Conservation (phyloP, 2,329 filamentous ascomycete genomes). For the Pyrenophora seminiperda region DNA sequence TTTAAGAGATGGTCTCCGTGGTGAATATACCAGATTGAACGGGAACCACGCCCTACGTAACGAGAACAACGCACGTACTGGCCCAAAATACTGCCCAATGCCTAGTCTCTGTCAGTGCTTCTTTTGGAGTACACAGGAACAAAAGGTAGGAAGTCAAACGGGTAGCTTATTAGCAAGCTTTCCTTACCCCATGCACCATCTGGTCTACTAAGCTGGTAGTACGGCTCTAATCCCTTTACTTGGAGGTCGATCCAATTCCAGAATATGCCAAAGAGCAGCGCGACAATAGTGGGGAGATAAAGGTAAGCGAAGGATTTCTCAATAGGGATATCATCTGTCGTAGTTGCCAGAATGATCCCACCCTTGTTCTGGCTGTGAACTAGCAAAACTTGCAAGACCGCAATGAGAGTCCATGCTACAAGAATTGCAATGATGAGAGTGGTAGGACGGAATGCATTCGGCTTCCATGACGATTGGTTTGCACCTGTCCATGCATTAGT, state of each 20-base stretch:
- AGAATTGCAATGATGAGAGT: constrained; percentile 18
- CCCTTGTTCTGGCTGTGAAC: constrained; percentile 48
- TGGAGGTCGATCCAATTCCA: constrained; percentile 68
- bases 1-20: constrained; percentile 35
- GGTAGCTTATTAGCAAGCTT: constrained; percentile 61
- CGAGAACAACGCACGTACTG: constrained; percentile 54
- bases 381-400: constrained; percentile 54
- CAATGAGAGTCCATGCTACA: constrained; percentile 44
- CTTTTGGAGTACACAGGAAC: no score
- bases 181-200: constrained; percentile 52
- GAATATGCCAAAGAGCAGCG: constrained; percentile 60
- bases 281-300: constrained; percentile 57
- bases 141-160: constrained; percentile 55
- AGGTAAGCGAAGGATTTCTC: constrained; percentile 57
- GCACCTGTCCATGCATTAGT: background rate
- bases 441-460: background rate
- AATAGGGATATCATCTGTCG: constrained; percentile 47
- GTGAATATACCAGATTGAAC: constrained; percentile 61
- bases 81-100: constrained; percentile 62
- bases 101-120: constrained; percentile 30
- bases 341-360: constrained; percentile 50
- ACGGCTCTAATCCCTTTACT: constrained; percentile 64
- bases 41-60: constrained; percentile 63
- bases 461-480: background rate
- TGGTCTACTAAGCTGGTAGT: constrained; percentile 59